Conservation (phyloP, 2,329 filamentous ascomycete genomes). For the Fusarium sp. region DNA sequence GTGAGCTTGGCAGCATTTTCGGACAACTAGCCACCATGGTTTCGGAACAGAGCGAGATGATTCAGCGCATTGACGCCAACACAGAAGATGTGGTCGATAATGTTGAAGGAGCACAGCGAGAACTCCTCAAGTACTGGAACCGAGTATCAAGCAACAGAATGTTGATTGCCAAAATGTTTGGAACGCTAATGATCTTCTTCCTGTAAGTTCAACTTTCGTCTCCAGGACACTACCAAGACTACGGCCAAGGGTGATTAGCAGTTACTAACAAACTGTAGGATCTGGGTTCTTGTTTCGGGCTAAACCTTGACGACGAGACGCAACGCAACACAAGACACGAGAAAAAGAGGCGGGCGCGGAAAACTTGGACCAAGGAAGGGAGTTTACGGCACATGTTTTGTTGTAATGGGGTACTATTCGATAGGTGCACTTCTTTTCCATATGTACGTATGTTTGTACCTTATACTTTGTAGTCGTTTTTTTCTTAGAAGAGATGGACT, state of each 20-base stretch:
- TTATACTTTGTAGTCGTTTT: constrained; percentile 34
- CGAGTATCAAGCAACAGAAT: constrained; percentile 94
- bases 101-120: constrained; percentile 93
- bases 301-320: constrained; percentile 32
- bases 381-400: constrained; percentile 37
- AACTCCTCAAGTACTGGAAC: constrained; percentile 96
- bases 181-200: constrained; percentile 95
- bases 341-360: constrained; percentile 19
- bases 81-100: constrained; percentile 98
- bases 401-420: constrained; percentile 40
- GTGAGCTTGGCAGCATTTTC: constrained; percentile 89
- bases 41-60: constrained; percentile 96
- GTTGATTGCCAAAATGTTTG: constrained; percentile 83
- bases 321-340: constrained; percentile 13
- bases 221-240: not conserved
- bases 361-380: constrained; percentile 14
- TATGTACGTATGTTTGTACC: constrained; percentile 33
- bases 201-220: constrained; percentile 57
- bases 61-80: constrained; percentile 95
- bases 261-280: constrained; percentile 41
- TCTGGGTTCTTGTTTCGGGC: constrained; percentile 55
- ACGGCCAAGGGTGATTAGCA: not conserved
- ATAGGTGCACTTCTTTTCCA: constrained; percentile 34
- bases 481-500: constrained; percentile 18
- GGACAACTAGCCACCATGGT: constrained; percentile 97